Conservation (phyloP, 176 grass and related monocot species). For the Carex myosuroides region DNA sequence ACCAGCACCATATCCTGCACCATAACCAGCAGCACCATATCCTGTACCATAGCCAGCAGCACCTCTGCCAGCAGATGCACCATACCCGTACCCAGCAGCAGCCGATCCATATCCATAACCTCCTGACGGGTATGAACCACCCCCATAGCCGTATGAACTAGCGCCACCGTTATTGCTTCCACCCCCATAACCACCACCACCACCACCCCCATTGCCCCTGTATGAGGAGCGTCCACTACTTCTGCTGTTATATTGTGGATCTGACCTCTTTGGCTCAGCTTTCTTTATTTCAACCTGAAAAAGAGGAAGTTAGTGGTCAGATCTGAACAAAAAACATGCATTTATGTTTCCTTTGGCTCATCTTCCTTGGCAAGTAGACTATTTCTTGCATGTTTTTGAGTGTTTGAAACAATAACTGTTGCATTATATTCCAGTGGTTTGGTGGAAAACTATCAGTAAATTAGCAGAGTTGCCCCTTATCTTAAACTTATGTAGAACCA, state of each 20-base stretch:
- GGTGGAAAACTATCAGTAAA: background rate
- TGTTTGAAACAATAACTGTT: background rate
- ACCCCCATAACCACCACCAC: constrained; percentile 40
- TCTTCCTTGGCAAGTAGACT: background rate
- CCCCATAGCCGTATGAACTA: constrained; percentile 14
- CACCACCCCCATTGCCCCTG: constrained; percentile 45
- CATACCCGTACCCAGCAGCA: constrained; percentile 13
- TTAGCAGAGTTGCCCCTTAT: background rate
- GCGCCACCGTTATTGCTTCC: constrained; percentile 1
- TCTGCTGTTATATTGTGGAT: constrained; percentile 38
- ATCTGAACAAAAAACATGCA: background rate
- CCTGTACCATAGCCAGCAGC: constrained; percentile 28
- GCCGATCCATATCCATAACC: constrained; percentile 5
- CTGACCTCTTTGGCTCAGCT: constrained; percentile 90
- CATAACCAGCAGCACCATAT: constrained; percentile 46
- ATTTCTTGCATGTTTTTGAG: background rate
- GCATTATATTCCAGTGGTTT: background rate
- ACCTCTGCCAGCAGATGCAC: constrained; percentile 27
- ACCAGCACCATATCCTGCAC: constrained; percentile 45
- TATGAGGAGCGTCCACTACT: constrained; percentile 44
- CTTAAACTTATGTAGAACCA: background rate
- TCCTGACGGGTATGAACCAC: background rate
- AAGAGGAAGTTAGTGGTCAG: background rate
- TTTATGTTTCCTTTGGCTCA: background rate
- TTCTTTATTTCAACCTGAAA: constrained; percentile 98